These are phyloP conservation scores for Melampsora larici-populina DNA, from an alignment of 1,284 basidiomycete species.

Conservation along the genomic window DNA sequence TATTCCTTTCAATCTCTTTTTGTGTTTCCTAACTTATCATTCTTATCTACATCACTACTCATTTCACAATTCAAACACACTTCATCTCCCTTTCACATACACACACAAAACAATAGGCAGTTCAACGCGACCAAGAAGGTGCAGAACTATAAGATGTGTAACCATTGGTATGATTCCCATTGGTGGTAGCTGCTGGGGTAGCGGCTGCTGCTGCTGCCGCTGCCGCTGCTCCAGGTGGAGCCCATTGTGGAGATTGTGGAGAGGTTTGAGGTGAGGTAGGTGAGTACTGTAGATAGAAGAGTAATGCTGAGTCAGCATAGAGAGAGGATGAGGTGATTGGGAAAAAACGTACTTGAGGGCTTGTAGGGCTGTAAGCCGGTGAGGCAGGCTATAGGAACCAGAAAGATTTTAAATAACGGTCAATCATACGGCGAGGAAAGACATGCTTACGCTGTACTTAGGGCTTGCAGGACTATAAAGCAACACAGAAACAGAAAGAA, in stretches of 20 bases:
- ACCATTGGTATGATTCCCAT: slow-evolving; percentile 22
- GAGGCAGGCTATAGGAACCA: slow-evolving; percentile 62
- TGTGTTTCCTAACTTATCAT: too few species aligned
- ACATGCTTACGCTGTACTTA: slow-evolving; percentile 47
- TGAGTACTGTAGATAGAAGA: slow-evolving; percentile 78
- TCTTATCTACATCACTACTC: too few species aligned
- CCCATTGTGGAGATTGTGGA: slow-evolving; percentile 45
- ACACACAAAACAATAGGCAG: not conserved
- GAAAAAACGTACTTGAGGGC: slow-evolving; percentile 44
- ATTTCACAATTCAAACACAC: too few species aligned
- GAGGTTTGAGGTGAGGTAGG: slow-evolving; percentile 46
- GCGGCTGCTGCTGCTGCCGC: slow-evolving; percentile 8
- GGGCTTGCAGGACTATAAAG: slow-evolving; percentile 40
- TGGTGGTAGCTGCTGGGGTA: slow-evolving; percentile 1
- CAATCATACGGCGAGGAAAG: slow-evolving; percentile 21
- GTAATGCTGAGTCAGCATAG: slow-evolving; percentile 70
- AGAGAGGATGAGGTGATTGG: slow-evolving; percentile 15
- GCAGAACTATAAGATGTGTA: slow-evolving; percentile 13
- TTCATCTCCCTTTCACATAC: too few species aligned
- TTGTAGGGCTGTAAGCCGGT: slow-evolving; percentile 48
- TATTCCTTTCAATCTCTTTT: too few species aligned
- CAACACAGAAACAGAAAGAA: not conserved
- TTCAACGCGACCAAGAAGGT: slow-evolving; percentile 42
- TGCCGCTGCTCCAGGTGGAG: slow-evolving; percentile 7
- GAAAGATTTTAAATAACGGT: slow-evolving; percentile 46